phyloP scores from a whole-genome alignment of 139 green algal species.

The Chlorella vulgaris region DNA sequence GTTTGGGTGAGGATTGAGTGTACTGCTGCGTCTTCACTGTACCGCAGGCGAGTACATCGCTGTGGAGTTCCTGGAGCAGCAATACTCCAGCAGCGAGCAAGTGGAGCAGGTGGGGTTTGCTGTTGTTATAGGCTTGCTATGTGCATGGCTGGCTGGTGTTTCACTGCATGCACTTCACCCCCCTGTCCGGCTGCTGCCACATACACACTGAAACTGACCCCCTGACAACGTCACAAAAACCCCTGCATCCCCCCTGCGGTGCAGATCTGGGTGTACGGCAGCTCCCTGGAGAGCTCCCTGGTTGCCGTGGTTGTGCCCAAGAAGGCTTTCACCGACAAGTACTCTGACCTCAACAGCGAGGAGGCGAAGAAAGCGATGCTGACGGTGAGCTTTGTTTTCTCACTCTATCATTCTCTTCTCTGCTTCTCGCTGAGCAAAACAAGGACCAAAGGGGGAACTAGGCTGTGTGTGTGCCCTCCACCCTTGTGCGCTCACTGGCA shows the following conservation, averaged over 20 bases:
- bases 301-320: conserved; percentile 91
- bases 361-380: conserved; percentile 55
- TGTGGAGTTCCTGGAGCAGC: conserved; percentile 90
- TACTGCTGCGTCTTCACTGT: background rate
- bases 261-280: conserved; percentile 87
- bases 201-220: background rate
- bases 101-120: conserved; percentile 71
- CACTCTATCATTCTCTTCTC: no score
- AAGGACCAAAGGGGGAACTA: no score
- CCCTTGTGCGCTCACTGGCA: no score
- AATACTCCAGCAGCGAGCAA: conserved; percentile 69
- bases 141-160: background rate
- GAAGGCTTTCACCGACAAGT: conserved; percentile 3
- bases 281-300: conserved; percentile 67
- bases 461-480: no score
- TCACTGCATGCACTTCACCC: background rate
- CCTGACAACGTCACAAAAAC: background rate
- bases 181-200: background rate
- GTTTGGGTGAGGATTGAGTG: background rate
- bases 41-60: conserved; percentile 73
- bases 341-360: background rate
- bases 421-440: no score
- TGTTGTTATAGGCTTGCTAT: background rate
- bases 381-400: no score
- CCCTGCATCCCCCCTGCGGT: background rate